Evolutionary conservation across 441 rosid species (phyloP), one percentile per base, ranked within the genome.

Genomic region (Pelargonium citronellum): DNA sequence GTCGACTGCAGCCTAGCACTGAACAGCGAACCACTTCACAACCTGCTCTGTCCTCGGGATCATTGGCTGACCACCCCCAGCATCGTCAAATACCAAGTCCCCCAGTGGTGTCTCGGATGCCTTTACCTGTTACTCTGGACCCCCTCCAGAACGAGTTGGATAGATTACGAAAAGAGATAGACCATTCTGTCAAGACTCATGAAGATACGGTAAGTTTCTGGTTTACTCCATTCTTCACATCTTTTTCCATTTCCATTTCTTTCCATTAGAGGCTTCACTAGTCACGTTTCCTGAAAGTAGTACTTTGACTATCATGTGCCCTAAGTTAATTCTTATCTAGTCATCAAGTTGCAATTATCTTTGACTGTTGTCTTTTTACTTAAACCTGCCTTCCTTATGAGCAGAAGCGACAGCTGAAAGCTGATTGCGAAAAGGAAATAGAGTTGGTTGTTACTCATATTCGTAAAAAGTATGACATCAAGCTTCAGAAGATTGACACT

Each of bases 81-180:
- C 78, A 67, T 79, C 81, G 2, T 73, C 65, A 80, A 37, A 67
- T 70, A 57, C 89, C 74, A 67, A 75, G 70, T 72, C 69, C 71
- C 16, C 41, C 74, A 61, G 73, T 69, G 69, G 72, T 73, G 58
- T 73, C 82, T 12, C 81, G 78, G 67, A 65, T 75, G 64, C 86
- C 89, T 74, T 63, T 66, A 16, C 81, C 82, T 17, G 16, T 70
- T 43, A 71, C 5, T 73, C 70, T 17, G 9, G 96, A 92, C 74
- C 97, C 98, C 10, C 90, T 92, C 70, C 91, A 89, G 73, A 77
- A 79, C 73, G 99, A 95, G 75, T 75, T 90, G 83, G 96, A 92
- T 68, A 87, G 85, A 75, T 20, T 95, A 71, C 53, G 55, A 41
- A 81, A 69, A 75, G 92, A 88, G 76, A 73, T 49, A 46, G 97